Evolutionary conservation across 1,284 basidiomycete species (phyloP).

Genomic region (Boletus sp.): DNA sequence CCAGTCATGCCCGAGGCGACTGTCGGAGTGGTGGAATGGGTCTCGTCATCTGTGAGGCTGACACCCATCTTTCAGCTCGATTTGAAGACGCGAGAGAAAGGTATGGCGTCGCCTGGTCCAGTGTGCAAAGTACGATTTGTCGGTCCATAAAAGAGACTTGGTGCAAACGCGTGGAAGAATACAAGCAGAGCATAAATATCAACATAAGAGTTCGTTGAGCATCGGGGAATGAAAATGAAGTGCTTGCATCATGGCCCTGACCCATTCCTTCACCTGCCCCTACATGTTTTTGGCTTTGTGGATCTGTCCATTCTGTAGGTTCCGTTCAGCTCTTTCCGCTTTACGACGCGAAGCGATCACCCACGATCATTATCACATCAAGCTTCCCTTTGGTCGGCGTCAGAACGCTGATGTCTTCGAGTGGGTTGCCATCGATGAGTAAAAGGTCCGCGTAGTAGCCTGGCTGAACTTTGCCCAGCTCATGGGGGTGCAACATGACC

Average conservation of each 20-base stretch:
- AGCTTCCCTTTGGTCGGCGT: slow-evolving; percentile 29
- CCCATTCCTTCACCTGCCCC: neutral
- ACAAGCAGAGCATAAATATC: too few relatives aligned
- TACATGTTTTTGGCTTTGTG: slow-evolving; percentile 17
- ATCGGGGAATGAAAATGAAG: neutral
- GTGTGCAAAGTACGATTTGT: too few relatives aligned
- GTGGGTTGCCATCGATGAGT: slow-evolving; percentile 33
- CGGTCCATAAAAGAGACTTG: too few relatives aligned
- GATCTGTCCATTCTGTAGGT: slow-evolving; percentile 26
- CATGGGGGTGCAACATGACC: slow-evolving; percentile 33
- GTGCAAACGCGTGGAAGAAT: too few relatives aligned
- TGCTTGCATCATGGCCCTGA: neutral
- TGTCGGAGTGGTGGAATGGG: too few relatives aligned
- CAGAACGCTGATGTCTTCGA: slow-evolving; percentile 33
- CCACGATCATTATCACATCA: slow-evolving; percentile 31
- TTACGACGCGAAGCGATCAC: neutral
- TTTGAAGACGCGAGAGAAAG: too few relatives aligned
- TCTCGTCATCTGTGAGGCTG: too few relatives aligned
- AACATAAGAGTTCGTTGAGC: neutral
- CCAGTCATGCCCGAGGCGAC: too few relatives aligned
- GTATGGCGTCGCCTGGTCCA: too few relatives aligned
- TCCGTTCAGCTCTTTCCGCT: slow-evolving; percentile 5
- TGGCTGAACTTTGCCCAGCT: slow-evolving; percentile 36
- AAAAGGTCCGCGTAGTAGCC: slow-evolving; percentile 35
- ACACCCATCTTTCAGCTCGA: too few relatives aligned